Evolutionary conservation across 2,329 filamentous ascomycete genomes (phyloP), one percentile per base, ranked within the genome.

Genomic region (Exserohilum rostratum): DNA sequence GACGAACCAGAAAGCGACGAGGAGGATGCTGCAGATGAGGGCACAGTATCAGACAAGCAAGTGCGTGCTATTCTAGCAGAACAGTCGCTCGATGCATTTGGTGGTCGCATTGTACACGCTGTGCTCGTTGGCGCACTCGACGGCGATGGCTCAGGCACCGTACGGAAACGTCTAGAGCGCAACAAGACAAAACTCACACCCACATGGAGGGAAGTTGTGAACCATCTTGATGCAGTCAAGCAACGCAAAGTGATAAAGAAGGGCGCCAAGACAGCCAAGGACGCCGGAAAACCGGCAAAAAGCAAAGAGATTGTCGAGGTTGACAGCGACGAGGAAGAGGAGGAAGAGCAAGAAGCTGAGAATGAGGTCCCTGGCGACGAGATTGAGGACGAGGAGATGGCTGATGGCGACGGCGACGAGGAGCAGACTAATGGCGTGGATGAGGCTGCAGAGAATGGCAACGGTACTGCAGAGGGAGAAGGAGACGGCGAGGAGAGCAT

Each of bases 121-220:
- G 87, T 96, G 18, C 80, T 90, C 9, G 90, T 87, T 17, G 87
- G 86, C 48, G 86, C 92, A 35, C 80, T 97, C 46, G 91, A 96
- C 69, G 56, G 57, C 1, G 58, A 66, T 10, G 78, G 84, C 27
- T 61, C 62, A 6, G 77, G 83, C 10, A 76, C 83, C 25, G 82
- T 96, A 31, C 84, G 85, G 59, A 85, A 86, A 65, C 84, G 92
- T 17, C 80, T 99, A 18, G 82, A 89, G 66, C 83, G 90, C 61
- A 97, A 99, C 76, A 89, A 89, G 70, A 80, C 79, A n/a, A 87
- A 86, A 69, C 82, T 99, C 3, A 95, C 95, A 2, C 80, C 85
- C 40, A 97, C 95, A 71, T 96, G 90, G 80, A 90, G 89, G 68
- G 91, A 95, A 66, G 86, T 97, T 6, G 79, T 96, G 4, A 85